Conservation (phyloP, 2,329 filamentous ascomycete species). For the Lasiodiplodia theobromae region DNA sequence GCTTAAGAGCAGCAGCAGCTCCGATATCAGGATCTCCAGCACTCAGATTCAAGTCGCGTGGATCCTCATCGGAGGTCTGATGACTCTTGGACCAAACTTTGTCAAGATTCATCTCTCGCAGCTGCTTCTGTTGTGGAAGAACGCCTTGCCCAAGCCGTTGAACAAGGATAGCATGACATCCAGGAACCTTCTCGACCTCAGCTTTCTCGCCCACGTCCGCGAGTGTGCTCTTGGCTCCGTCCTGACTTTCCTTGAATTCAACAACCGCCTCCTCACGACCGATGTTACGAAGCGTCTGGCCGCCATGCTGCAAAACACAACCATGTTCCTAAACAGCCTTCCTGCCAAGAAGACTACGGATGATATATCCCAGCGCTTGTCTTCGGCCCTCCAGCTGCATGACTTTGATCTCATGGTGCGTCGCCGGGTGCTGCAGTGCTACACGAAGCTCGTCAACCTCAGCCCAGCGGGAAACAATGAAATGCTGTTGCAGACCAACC, state of each 20-base stretch:
- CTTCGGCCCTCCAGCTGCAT: constrained; percentile 84
- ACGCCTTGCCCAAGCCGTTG: constrained; percentile 92
- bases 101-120: constrained; percentile 98
- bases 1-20: constrained; percentile 89
- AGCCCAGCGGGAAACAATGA: constrained; percentile 87
- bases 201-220: constrained; percentile 90
- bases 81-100: constrained; percentile 96
- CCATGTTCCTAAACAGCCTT: constrained; percentile 84
- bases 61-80: constrained; percentile 94
- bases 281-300: constrained; percentile 94
- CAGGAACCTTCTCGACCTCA: constrained; percentile 84
- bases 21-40: constrained; percentile 86
- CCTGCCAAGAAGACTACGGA: constrained; percentile 85
- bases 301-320: constrained; percentile 93
- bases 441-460: constrained; percentile 86
- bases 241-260: constrained; percentile 90
- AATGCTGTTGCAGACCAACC: constrained; percentile 85
- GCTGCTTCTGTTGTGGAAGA: constrained; percentile 93
- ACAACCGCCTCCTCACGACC: constrained; percentile 86
- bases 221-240: constrained; percentile 94
- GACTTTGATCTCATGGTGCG: constrained; percentile 95
- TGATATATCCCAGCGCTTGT: constrained; percentile 82
- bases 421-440: constrained; percentile 91
- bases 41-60: constrained; percentile 98
- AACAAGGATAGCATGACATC: constrained; percentile 88